These are phyloP conservation scores for Triticum aestivum DNA, from an alignment of 176 grass and related monocot species.

Conservation along the genomic window DNA sequence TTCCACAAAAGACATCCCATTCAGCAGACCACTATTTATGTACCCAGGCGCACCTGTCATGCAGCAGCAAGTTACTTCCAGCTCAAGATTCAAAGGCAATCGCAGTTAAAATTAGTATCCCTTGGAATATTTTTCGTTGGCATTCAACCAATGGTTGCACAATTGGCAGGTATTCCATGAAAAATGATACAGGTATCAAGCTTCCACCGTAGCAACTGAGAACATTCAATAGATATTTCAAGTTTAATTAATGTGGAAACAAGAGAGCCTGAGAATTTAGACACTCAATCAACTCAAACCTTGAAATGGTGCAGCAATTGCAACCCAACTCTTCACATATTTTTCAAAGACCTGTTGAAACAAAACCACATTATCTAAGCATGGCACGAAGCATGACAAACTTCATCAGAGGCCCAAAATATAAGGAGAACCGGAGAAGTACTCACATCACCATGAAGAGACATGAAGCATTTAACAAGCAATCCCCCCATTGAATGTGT, in stretches of 20 bases:
- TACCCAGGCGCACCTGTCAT: slow-evolving; percentile 94
- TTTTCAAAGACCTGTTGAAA: slow-evolving; percentile 81
- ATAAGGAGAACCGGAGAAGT: slow-evolving; percentile 22
- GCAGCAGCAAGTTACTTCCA: slow-evolving; percentile 18
- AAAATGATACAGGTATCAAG: neutral
- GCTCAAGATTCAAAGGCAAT: neutral
- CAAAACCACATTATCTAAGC: neutral
- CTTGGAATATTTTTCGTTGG: neutral
- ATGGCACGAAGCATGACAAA: neutral
- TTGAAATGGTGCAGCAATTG: slow-evolving; percentile 99
- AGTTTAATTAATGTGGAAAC: neutral
- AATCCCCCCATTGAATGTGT: slow-evolving; percentile 99
- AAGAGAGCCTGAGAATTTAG: neutral
- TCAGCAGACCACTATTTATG: slow-evolving; percentile 83
- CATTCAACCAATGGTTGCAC: neutral
- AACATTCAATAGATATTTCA: neutral
- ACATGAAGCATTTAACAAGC: slow-evolving; percentile 88
- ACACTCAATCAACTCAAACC: slow-evolving; percentile 39
- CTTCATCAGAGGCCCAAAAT: slow-evolving; percentile 28
- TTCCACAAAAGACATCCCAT: slow-evolving; percentile 97
- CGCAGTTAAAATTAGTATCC: neutral
- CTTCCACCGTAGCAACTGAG: neutral
- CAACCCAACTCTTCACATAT: slow-evolving; percentile 96
- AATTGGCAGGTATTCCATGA: neutral
- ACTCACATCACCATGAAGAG: slow-evolving; percentile 82